Evolutionary conservation across 1,139 yeast species (phyloP).

Genomic region (Pneumocystis jirovecii): DNA sequence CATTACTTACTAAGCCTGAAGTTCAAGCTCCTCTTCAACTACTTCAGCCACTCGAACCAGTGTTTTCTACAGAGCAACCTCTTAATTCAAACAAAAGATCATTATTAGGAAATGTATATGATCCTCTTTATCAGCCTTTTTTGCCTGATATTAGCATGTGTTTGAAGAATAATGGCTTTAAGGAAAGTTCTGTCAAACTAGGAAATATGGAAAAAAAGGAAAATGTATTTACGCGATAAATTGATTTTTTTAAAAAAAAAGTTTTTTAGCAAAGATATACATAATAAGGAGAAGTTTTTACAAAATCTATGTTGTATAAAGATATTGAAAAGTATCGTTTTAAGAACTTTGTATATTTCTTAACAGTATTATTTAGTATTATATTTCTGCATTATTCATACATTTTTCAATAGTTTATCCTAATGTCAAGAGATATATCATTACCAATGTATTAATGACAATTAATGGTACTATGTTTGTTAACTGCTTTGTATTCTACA

Average conservation of each 20-base stretch:
- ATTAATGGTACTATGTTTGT: background rate
- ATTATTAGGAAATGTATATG: background rate
- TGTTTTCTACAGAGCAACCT: background rate
- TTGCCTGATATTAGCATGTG: background rate
- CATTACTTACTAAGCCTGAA: background rate
- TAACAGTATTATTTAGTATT: no score
- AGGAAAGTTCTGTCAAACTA: no score
- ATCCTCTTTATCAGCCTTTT: background rate
- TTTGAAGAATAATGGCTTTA: no score
- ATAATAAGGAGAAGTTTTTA: no score
- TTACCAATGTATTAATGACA: background rate
- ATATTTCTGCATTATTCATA: no score
- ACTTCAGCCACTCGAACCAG: background rate
- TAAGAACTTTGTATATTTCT: no score
- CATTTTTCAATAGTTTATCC: background rate
- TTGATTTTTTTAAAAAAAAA: no score
- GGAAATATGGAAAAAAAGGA: background rate
- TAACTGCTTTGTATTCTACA: background rate
- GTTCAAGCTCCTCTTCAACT: background rate
- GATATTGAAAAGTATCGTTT: no score
- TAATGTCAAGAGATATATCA: background rate
- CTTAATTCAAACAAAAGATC: background rate
- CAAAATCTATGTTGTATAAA: no score
- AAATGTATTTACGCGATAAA: no score
- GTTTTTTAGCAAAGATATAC: background rate